Evolutionary conservation across 768 basidiomycete species (phyloP), one percentile per base, ranked within the genome.

Genomic region (Hericium coralloides): DNA sequence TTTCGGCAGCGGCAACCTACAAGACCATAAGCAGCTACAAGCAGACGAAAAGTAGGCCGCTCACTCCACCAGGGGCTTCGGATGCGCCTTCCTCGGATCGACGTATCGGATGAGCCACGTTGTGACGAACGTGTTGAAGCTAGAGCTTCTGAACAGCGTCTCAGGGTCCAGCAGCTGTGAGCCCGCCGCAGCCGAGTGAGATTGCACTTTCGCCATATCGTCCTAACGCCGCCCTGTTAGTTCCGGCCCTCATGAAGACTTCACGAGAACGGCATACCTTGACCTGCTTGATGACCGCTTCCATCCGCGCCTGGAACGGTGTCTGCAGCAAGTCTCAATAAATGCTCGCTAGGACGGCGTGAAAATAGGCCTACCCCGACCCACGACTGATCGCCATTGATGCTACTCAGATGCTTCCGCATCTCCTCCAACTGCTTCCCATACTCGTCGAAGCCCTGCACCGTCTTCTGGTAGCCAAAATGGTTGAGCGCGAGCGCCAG

Each of bases 101-200:
- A 86, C 93, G 59, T 89, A 81, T 14, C 95, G 82, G 55, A 98
- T 88, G 48, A 99, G 74, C 95, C 95, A 99, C 0, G 89, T 88
- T 55, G 94, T 94, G 39, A 93, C 77, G 71, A 98, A 95, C 63
- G 81, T 87, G n/a, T 83, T 84, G 71, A 95, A 98, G 17, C 81
- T 82, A 48, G 93, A 83, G 22, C 81, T 86, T 56, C 85, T 80
- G 66, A 86, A 82, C 41, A 89, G 77, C 57, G 95, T 77, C 60
- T 91, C 92, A 7, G 91, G 92, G 65, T 98, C 94, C 26, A 88
- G 74, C 1, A 99, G 76, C 59, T 94, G 93, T 0, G 87, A 86
- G 54, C 92, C 85, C 67, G 81, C 95, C 0, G 94, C 84, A 41
- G 90, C 73, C 57, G 95, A 84, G 17, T 83, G 79, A n/a, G 83